Percentiles rank a stretch among this genome's conserved stretches.
phyloP scores from a whole-genome alignment of 169 alveolate species.

The Plasmodium knowlesi region DNA sequence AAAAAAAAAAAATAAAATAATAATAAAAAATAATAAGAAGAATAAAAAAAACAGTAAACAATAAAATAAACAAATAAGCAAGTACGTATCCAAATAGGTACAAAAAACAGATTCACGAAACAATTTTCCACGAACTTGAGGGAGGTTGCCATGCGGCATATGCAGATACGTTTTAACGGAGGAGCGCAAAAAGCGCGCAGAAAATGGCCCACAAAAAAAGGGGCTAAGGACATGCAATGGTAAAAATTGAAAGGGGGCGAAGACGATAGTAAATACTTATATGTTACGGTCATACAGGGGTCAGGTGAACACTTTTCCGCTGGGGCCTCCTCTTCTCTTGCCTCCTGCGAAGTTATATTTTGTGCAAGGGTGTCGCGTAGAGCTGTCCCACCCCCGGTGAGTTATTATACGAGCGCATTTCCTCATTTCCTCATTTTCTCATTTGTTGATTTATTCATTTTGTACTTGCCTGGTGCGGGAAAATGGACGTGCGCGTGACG shows the following conservation, averaged over 20 bases:
- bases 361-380: background rate
- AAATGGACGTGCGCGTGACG: slow-evolving; percentile 61
- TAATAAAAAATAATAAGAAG: no score
- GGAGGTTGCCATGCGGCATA: background rate
- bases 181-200: background rate
- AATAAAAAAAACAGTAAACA: no score
- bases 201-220: background rate
- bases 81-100: background rate
- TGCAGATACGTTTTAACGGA: background rate
- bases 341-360: background rate
- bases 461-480: background rate
- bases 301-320: background rate
- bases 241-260: background rate
- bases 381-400: background rate
- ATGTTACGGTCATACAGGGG: background rate
- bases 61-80: background rate
- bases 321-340: background rate
- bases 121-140: background rate
- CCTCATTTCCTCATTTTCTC: background rate
- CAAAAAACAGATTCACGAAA: background rate
- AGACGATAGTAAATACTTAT: background rate
- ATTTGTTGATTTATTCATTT: background rate
- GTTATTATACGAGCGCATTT: background rate
- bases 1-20: background rate
- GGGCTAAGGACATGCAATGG: background rate